Evolutionary conservation across 768 basidiomycete genomes (phyloP).

Genomic region (Phaeotremella fagi): DNA sequence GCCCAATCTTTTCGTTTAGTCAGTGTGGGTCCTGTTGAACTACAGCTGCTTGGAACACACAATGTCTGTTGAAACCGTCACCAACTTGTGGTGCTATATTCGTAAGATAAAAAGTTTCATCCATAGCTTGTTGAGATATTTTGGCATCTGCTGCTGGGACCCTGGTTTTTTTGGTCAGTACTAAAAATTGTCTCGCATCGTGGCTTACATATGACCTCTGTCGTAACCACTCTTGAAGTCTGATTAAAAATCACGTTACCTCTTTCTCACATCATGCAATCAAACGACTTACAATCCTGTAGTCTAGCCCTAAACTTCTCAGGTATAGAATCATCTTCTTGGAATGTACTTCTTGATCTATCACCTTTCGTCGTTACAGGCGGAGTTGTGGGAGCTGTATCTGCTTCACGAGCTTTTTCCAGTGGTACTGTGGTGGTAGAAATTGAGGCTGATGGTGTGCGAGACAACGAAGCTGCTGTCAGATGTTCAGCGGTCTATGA

Average conservation of each 20-base stretch:
- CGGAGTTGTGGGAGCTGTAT: conserved; percentile 18
- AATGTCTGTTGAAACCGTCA: conserved; percentile 94
- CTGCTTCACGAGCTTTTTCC: conserved; percentile 29
- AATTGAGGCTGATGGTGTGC: conserved; percentile 48
- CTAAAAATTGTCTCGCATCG: neutral
- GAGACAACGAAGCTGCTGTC: conserved; percentile 67
- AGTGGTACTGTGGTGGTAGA: conserved; percentile 45
- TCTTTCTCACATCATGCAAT: neutral
- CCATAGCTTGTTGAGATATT: conserved; percentile 81
- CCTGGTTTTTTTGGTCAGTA: conserved; percentile 52
- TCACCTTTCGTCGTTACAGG: conserved; percentile 55
- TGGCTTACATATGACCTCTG: conserved; percentile 85
- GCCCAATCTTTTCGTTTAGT: conserved; percentile 99
- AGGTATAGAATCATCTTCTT: conserved; percentile 77
- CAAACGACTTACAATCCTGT: conserved; percentile 58
- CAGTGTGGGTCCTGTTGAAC: no score
- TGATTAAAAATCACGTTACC: conserved; percentile 10
- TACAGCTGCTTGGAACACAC: conserved; percentile 60
- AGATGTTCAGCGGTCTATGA: conserved; percentile 89
- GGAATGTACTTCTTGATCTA: conserved; percentile 69
- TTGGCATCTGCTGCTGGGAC: conserved; percentile 97
- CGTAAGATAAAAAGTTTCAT: conserved; percentile 89
- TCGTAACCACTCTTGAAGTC: conserved; percentile 89
- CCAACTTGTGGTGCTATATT: conserved; percentile 99
- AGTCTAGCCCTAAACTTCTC: conserved; percentile 71